Evolutionary conservation across 2,329 filamentous ascomycete genomes (phyloP).

Genomic region (Ophiostoma piceae): DNA sequence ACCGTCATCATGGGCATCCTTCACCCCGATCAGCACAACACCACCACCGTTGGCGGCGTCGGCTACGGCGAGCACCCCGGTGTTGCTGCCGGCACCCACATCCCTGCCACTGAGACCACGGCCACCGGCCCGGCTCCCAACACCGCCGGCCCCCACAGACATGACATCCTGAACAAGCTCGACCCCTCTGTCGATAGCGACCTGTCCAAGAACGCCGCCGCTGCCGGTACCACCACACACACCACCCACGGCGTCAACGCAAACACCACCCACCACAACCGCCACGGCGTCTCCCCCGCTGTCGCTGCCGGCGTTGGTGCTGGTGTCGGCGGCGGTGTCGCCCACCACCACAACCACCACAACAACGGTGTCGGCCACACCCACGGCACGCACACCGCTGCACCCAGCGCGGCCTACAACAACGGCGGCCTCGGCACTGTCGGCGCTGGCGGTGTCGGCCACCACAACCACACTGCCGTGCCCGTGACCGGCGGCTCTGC

Average conservation of each 20-base stretch:
- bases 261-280: background rate
- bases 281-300: slow-evolving; percentile 9
- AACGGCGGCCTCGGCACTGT: background rate
- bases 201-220: slow-evolving; percentile 15
- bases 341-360: slow-evolving; percentile 20
- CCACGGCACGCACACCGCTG: background rate
- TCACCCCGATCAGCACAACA: slow-evolving; percentile 20
- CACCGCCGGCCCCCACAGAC: slow-evolving; percentile 37
- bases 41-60: slow-evolving; percentile 3
- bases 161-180: slow-evolving; percentile 40
- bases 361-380: slow-evolving; percentile 1
- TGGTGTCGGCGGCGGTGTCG: slow-evolving; percentile 3
- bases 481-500: background rate
- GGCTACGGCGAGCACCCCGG: slow-evolving; percentile 13
- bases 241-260: background rate
- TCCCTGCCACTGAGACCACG: slow-evolving; percentile 20
- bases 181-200: slow-evolving; percentile 40
- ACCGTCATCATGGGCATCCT: slow-evolving; percentile 21
- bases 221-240: background rate
- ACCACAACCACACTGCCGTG: background rate
- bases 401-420: slow-evolving; percentile 11
- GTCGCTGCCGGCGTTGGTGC: slow-evolving; percentile 7
- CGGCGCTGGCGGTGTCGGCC: background rate
- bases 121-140: slow-evolving; percentile 25
- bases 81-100: slow-evolving; percentile 18